These are phyloP conservation scores for Microdochium bolleyi DNA, from an alignment of 2,329 filamentous ascomycete genomes.

Conservation along the genomic window DNA sequence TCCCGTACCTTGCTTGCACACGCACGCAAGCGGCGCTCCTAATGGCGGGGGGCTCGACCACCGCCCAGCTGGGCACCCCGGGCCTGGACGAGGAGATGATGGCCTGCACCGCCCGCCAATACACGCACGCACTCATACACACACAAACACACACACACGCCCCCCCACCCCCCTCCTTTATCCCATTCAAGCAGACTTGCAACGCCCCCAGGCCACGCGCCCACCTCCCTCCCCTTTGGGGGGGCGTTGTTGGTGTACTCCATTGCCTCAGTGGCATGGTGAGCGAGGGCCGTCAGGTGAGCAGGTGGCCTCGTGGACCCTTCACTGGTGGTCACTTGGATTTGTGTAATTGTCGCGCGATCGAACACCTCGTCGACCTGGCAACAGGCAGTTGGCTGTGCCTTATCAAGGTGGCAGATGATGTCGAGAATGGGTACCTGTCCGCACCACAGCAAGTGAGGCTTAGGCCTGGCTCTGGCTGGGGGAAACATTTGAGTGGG, in stretches of 20 bases:
- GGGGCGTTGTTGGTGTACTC: background rate
- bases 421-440: too few species aligned
- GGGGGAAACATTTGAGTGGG: too few species aligned
- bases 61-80: background rate
- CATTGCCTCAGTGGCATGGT: background rate
- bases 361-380: too few species aligned
- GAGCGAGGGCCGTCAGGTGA: background rate
- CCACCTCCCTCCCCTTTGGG: background rate
- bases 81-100: background rate
- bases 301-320: background rate
- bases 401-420: background rate
- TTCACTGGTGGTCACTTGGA: background rate
- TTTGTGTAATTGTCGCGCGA: background rate
- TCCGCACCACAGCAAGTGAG: too few species aligned
- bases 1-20: background rate
- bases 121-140: background rate
- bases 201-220: background rate
- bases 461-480: too few species aligned
- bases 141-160: background rate
- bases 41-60: background rate
- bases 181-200: background rate
- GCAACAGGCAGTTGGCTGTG: too few species aligned
- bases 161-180: background rate
- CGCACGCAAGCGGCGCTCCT: background rate
- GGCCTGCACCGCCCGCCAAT: background rate